Evolutionary conservation across 345 rosid species (phyloP), one percentile per base, ranked within the genome.

Genomic region (Arabis alpina): DNA sequence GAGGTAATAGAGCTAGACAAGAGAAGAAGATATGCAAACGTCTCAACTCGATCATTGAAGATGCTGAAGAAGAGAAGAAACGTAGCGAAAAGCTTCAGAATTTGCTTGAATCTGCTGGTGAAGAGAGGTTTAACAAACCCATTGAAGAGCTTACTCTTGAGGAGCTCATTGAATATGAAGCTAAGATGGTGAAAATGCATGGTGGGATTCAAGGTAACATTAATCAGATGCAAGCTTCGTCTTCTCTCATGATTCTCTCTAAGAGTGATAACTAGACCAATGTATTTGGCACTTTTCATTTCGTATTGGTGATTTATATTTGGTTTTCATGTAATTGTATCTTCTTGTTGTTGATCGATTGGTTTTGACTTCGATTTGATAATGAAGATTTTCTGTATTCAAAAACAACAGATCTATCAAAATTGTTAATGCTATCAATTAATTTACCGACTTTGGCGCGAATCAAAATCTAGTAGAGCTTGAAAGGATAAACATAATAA

Each of bases 61-160:
- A 74, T 39, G 6, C 28, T 6, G 72, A 70, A 39, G 40, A n/a
- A 6, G 79, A 70, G 79, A 79, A 70, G 73, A 65, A 74, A 28
- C 49, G 54, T 13, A 61, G 70, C 2, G 79, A 79, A 32, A 19
- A 45, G 3, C 63, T 76, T 14, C 79, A 61, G 49, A 59, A 14
- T 2, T 11, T 5, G 32, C 69, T 72, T 30, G 73, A 67, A 77
- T 53, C 54, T 45, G 69, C 48, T 40, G 61, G 52, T 5, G 68
- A 72, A 45, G 54, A 66, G 7, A 64, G 8, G 64, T 70, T 80
- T 83, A 15, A 50, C 23, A 71, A 65, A 23, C 63, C 68, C 14
- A 13, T 58, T 43, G 77, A 71, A 7, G 64, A 66, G 28, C 63
- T 77, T 65, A 61, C 64, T 16, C 68, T 66, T 15, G 65, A 53